Evolutionary conservation across 108 stramenopile species (phyloP).

Genomic region (Nitzschia inconspicua): DNA sequence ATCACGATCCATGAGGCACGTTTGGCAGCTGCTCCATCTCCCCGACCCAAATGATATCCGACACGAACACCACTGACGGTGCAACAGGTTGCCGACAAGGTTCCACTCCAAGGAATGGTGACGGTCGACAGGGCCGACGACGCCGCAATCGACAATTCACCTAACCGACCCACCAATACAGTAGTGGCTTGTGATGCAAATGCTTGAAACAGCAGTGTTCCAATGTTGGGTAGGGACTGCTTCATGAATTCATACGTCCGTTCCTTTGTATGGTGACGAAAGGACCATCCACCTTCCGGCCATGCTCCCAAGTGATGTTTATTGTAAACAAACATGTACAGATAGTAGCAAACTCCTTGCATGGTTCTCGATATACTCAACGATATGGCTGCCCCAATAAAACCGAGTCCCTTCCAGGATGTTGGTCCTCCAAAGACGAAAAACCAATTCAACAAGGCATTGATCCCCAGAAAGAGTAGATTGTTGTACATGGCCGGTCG

Average conservation of each 20-base stretch:
- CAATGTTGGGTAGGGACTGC: conserved; percentile 47
- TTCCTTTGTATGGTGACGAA: conserved; percentile 27
- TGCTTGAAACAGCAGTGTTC: conserved; percentile 40
- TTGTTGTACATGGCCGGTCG: conserved; percentile 56
- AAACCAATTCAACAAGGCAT: conserved; percentile 41
- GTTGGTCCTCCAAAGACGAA: conserved; percentile 53
- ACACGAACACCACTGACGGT: conserved; percentile 40
- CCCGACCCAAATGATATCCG: conserved; percentile 47
- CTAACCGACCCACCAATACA: conserved; percentile 41
- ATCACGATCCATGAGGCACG: conserved; percentile 33
- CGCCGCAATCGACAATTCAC: conserved; percentile 41
- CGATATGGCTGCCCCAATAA: conserved; percentile 54
- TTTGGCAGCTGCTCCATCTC: conserved; percentile 33
- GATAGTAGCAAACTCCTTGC: conserved; percentile 37
- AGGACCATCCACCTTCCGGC: conserved; percentile 36
- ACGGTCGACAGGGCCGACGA: conserved; percentile 38
- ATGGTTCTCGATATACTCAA: conserved; percentile 38
- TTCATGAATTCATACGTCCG: conserved; percentile 45
- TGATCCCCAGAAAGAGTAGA: conserved; percentile 37
- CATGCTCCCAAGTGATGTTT: conserved; percentile 36
- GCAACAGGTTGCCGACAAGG: conserved; percentile 30
- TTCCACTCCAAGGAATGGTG: conserved; percentile 47
- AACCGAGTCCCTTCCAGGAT: conserved; percentile 42
- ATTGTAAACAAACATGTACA: conserved; percentile 51
- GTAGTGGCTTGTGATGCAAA: conserved; percentile 34